Base-by-base conservation (phyloP, 805 yeast species). In the Starmera pachycereana region DNA sequence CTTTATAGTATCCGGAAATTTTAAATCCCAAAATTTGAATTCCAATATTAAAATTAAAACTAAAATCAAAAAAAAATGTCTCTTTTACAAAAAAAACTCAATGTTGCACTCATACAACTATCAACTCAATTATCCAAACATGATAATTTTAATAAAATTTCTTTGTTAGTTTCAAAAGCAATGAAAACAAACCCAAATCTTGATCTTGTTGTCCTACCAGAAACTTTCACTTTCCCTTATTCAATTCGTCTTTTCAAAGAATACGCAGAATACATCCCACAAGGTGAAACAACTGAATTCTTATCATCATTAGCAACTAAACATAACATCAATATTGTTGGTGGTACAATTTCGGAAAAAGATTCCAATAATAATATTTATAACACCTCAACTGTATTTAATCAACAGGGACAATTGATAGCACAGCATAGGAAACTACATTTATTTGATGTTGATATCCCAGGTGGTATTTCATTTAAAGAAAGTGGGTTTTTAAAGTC, bases 201-300 rank as follows among this genome's bases (percentile, higher is more conserved):
- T 8, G 83, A 89, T 51, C 66, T 90, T 33, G 74, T 92, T 10
- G 86, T 92, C 47, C 66, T 92, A 29, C 98, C 98, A 5, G 97
- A 90, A 63, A 88, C 96, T 64, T 89, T 88, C 72, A 90, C 89
- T 57, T 83, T 96, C 3, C 97, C 97, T 4, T 90, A 90, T 56
- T 79, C 95, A 0, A 95, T 86, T 14, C 75, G 76, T 42, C 80
- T 89, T 44, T 90, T 90, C 62, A 74, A 81, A 10, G 76, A 83
- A 46, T 89, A 90, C 56, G 86, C 96, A 6, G 98, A 90, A 58
- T 46, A 58, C 3, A 80, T 90, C 32, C 92, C 95, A 2, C 54
- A 63, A 2, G 94, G 94, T 3, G 78, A 76, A 46, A 72, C 80
- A 1, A 76, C 87, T 4, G 49, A 57, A 35, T 72, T 83, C 37